Evolutionary conservation across 169 alveolate species (phyloP).

Genomic region (Plasmodium knowlesi): DNA sequence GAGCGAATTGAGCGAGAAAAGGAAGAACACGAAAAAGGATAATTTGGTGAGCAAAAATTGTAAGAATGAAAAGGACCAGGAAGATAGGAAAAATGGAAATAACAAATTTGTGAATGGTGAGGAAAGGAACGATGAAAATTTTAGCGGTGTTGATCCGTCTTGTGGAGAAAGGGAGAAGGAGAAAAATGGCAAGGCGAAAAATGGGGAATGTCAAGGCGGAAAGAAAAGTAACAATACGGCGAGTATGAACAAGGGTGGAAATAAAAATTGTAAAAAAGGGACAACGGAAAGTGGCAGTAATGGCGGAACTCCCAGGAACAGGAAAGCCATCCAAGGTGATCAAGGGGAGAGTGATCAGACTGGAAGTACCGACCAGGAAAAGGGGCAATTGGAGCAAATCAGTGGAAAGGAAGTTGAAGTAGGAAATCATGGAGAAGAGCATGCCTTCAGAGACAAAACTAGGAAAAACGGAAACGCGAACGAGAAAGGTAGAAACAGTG

Average conservation of each 20-base stretch:
- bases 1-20: slow-evolving; percentile 30
- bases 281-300: background rate
- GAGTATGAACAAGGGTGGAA: background rate
- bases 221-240: background rate
- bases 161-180: slow-evolving; percentile 28
- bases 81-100: slow-evolving; percentile 34
- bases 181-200: slow-evolving; percentile 28
- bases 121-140: background rate
- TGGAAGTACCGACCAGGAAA: background rate
- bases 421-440: background rate
- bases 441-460: background rate
- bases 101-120: background rate
- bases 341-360: background rate
- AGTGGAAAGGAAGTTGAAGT: background rate
- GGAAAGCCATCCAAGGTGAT: background rate
- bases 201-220: slow-evolving; percentile 10
- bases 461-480: background rate
- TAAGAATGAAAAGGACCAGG: slow-evolving; percentile 37
- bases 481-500: slow-evolving; percentile 4
- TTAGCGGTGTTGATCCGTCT: background rate
- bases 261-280: background rate
- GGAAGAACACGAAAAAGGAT: slow-evolving; percentile 45
- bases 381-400: background rate
- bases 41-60: slow-evolving; percentile 7
- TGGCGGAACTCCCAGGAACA: background rate